These are phyloP conservation scores for Saccharomyces pastorianus DNA, from an alignment of 1,139 yeast genomes.

Conservation along the genomic window DNA sequence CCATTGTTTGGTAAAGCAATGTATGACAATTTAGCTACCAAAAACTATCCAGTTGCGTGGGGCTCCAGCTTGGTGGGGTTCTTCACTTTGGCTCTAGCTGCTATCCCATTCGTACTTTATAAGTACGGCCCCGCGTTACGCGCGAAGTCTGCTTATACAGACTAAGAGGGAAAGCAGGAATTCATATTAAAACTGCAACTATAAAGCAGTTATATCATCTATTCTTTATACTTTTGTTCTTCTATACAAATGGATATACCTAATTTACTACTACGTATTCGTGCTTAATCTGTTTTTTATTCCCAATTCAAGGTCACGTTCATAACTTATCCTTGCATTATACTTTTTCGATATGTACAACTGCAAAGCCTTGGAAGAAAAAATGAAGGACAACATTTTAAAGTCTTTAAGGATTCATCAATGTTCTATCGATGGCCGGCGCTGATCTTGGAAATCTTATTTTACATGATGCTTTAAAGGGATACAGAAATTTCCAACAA, in stretches of 20 bases:
- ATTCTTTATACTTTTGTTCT: not conserved
- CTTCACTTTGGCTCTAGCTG: constrained; percentile 37
- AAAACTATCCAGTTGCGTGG: constrained; percentile 49
- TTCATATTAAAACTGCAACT: not conserved
- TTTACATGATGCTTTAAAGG: not conserved
- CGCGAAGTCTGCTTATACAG: constrained; percentile 6
- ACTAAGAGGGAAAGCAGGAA: not conserved
- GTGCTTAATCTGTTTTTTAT: no score
- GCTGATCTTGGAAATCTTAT: not conserved
- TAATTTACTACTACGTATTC: not conserved
- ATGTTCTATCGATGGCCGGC: not conserved
- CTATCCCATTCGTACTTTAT: constrained; percentile 42
- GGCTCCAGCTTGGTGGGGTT: constrained; percentile 45
- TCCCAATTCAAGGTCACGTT: no score
- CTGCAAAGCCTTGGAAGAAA: not conserved
- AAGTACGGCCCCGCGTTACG: constrained; percentile 44
- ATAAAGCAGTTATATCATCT: not conserved
- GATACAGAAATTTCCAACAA: not conserved
- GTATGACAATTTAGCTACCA: constrained; percentile 40
- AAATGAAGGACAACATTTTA: not conserved
- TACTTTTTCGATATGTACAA: not conserved
- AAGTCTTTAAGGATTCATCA: not conserved
- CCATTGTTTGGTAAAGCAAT: constrained; percentile 52
- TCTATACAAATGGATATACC: not conserved
- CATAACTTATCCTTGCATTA: not conserved